phyloP scores from a whole-genome alignment of 2,329 filamentous ascomycete genomes.

The Ophiostoma sp. region DNA sequence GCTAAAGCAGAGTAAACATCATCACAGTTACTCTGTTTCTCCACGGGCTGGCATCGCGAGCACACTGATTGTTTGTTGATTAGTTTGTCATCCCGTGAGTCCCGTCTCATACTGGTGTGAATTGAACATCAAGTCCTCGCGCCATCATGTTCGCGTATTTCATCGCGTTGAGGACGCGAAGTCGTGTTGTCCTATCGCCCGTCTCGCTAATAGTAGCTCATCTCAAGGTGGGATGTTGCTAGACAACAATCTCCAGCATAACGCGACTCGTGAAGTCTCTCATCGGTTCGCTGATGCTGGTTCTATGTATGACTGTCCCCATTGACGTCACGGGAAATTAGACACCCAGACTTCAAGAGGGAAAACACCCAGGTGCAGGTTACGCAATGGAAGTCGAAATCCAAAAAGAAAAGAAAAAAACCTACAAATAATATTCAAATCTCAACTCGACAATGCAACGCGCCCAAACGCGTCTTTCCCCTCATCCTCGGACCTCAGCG shows the following conservation, averaged over 20 bases:
- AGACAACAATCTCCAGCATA: not conserved
- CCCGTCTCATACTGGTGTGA: not conserved
- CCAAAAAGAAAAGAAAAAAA: not conserved
- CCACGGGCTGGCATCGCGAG: not conserved
- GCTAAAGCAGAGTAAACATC: not conserved
- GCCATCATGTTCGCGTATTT: not conserved
- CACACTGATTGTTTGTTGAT: not conserved
- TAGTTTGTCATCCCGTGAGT: not conserved
- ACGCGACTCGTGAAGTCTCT: no score
- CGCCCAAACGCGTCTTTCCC: conserved; percentile 9
- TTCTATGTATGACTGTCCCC: not conserved
- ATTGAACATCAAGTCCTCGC: not conserved
- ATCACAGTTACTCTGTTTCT: not conserved
- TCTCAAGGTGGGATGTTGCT: not conserved
- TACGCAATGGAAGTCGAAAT: not conserved
- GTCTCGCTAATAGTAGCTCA: not conserved
- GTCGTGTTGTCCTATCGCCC: not conserved
- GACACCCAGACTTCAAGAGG: not conserved
- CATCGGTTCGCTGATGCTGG: not conserved
- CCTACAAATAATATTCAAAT: not conserved
- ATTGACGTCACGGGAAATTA: conserved; percentile 3
- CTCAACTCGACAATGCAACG: conserved; percentile 1
- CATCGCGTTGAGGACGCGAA: not conserved
- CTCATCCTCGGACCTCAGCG: not conserved
- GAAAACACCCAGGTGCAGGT: not conserved